Base-by-base conservation (phyloP, 2,329 filamentous ascomycete genomes). In the Sporothrix euskadiensis region DNA sequence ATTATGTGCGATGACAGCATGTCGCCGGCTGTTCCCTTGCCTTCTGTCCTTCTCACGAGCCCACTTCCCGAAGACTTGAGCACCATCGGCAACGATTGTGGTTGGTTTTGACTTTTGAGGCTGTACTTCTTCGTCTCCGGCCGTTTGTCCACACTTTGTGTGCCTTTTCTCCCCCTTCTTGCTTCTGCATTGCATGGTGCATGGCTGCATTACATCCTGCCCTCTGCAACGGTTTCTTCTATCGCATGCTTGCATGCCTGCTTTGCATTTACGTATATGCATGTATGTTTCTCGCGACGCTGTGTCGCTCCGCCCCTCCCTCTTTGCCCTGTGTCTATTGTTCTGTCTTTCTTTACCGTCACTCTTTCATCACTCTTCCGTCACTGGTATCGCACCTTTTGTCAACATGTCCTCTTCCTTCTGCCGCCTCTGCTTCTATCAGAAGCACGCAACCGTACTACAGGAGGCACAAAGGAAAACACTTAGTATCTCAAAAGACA, bases 161-260 rank as follows among this genome's bases (percentile, higher is more conserved):
- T 26, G 7, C n/a, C 30, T 35, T 6, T 19, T 19, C 56, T 59
- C 59, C 10, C 30, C 39, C 19, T 52, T 52, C 65, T 2, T 32
- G 22, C 41, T 22, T 32, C 65, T 52, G 44, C 65, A 68, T 68
- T 52, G 65, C 44, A 32, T 68, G 22, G 41, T 52, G 7, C 65
- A 52, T 68, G 47, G 41, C 63, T 68, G 14, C 63, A 52, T 32
- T 35, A 2, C 35, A 35, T 35, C 8, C 35, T 35, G 49, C 22
- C 6, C 16, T 1, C 26, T 68, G 63, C 65, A 52, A 52, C 30
- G 14, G 35, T n/a, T 41, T 41, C 52, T 9, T 32, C 12, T 63
- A 32, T 63, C 57, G 57, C 30, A 8, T 26, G 39, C 35, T 3
- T 30, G 39, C 22, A 47, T 66, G 61, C 39, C 10, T 16, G 59